phyloP scores from a whole-genome alignment of 176 grass and related monocot species.

The Thalia dealbata region DNA sequence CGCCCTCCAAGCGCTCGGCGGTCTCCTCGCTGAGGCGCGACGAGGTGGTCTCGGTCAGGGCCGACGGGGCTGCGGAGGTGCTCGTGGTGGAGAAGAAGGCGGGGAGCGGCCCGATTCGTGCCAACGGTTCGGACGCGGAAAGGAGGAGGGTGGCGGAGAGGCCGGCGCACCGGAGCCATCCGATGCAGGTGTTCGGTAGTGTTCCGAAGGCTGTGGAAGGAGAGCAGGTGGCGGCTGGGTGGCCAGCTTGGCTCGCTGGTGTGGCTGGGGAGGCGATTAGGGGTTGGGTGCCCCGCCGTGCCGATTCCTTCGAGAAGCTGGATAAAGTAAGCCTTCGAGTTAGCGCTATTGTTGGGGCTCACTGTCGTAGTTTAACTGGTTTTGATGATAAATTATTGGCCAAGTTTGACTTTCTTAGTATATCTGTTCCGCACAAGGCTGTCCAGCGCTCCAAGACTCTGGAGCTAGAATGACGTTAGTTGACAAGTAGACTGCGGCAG shows the following conservation, averaged over 20 bases:
- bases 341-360: neutral
- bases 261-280: constrained; percentile 83
- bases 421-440: neutral
- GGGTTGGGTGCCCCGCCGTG: constrained; percentile 91
- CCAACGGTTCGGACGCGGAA: constrained; percentile 10
- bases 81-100: constrained; percentile 34
- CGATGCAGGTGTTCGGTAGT: constrained; percentile 31
- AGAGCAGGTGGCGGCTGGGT: constrained; percentile 83
- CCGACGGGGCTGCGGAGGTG: constrained; percentile 19
- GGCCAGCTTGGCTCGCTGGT: constrained; percentile 81
- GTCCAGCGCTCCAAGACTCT: neutral
- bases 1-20: constrained; percentile 26
- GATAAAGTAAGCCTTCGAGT: constrained; percentile 54
- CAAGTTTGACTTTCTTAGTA: neutral
- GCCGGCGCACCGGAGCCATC: constrained; percentile 36
- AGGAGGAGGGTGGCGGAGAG: constrained; percentile 34
- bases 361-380: constrained; percentile 14
- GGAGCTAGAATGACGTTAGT: neutral
- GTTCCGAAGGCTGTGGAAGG: constrained; percentile 57
- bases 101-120: constrained; percentile 18
- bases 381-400: neutral
- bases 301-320: constrained; percentile 98
- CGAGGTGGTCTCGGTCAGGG: neutral
- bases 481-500: too few species aligned
- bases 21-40: constrained; percentile 12